Percentiles rank a stretch among this genome's conserved stretches.
Evolutionary conservation across 2,329 filamentous ascomycete genomes (phyloP).

Genomic region (Aspergillus ochraceus): DNA sequence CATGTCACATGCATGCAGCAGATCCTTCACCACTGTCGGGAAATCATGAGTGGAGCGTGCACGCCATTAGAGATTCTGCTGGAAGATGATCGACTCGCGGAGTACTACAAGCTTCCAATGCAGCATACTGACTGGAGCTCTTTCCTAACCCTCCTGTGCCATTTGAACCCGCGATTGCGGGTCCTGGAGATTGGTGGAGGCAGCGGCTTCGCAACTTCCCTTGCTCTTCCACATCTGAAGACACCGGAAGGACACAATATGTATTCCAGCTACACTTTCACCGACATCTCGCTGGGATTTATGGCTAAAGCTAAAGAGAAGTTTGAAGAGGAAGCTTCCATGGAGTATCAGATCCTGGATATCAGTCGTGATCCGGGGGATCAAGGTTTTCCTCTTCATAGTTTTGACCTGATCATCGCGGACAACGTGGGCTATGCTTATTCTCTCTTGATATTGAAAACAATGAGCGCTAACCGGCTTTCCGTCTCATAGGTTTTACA

Average conservation of each 20-base stretch:
- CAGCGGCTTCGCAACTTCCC: slow-evolving; percentile 24
- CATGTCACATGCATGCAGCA: too few species aligned
- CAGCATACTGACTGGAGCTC: not conserved
- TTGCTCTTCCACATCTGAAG: slow-evolving; percentile 11
- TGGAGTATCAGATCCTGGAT: slow-evolving; percentile 31
- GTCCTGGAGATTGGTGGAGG: slow-evolving; percentile 30
- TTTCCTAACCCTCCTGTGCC: slow-evolving; percentile 16
- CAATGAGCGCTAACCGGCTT: too few species aligned
- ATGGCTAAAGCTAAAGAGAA: slow-evolving; percentile 23
- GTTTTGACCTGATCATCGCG: slow-evolving; percentile 36
- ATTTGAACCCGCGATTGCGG: slow-evolving; percentile 21
- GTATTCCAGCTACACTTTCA: slow-evolving; percentile 26
- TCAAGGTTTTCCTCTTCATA: slow-evolving; percentile 28
- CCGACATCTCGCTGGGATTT: slow-evolving; percentile 30
- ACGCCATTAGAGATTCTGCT: too few species aligned
- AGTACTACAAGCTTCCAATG: too few species aligned
- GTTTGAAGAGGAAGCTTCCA: slow-evolving; percentile 18
- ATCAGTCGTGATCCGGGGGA: slow-evolving; percentile 25
- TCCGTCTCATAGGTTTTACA: slow-evolving; percentile 8
- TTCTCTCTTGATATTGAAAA: not conserved
- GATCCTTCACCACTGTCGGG: too few species aligned
- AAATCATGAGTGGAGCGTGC: too few species aligned
- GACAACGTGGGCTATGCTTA: slow-evolving; percentile 23
- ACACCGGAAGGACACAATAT: slow-evolving; percentile 1
- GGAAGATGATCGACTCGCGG: too few species aligned